These are phyloP conservation scores for Neopestalotiopsis clavispora DNA, from an alignment of 2,329 filamentous ascomycete species.

Conservation along the genomic window DNA sequence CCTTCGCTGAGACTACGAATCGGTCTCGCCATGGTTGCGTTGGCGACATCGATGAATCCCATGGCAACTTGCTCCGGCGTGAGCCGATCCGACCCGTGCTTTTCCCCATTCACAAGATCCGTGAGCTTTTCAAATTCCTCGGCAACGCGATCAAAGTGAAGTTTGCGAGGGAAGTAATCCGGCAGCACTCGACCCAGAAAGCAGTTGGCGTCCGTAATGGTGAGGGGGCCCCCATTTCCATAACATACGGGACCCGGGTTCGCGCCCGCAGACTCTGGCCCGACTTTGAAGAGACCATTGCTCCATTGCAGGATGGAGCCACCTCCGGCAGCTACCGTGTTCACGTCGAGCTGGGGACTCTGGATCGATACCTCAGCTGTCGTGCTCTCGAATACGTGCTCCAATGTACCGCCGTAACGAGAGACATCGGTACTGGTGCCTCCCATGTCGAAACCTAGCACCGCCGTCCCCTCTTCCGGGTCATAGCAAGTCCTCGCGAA, in stretches of 20 bases:
- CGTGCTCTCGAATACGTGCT: constrained; percentile 70
- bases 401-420: constrained; percentile 58
- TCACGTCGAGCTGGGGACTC: constrained; percentile 77
- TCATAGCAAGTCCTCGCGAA: constrained; percentile 19
- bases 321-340: constrained; percentile 65
- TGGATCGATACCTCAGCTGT: constrained; percentile 68
- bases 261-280: constrained; percentile 59
- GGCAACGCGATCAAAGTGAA: constrained; percentile 45
- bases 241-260: constrained; percentile 76
- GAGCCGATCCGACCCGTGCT: constrained; percentile 24
- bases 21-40: constrained; percentile 76
- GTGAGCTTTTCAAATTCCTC: constrained; percentile 46
- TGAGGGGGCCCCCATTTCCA: constrained; percentile 72
- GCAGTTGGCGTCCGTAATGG: constrained; percentile 74
- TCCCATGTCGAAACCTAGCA: constrained; percentile 73
- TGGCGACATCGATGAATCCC: constrained; percentile 76
- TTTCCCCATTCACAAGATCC: constrained; percentile 42
- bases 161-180: constrained; percentile 67
- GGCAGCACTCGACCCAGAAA: constrained; percentile 64
- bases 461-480: constrained; percentile 3
- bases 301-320: constrained; percentile 65
- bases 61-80: constrained; percentile 54
- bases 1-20: constrained; percentile 66
- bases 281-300: constrained; percentile 74
- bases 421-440: constrained; percentile 78